Evolutionary conservation across 257 asterid genomes (phyloP), one percentile per base, ranked within the genome.

Genomic region (Nicotiana obtusifolia): DNA sequence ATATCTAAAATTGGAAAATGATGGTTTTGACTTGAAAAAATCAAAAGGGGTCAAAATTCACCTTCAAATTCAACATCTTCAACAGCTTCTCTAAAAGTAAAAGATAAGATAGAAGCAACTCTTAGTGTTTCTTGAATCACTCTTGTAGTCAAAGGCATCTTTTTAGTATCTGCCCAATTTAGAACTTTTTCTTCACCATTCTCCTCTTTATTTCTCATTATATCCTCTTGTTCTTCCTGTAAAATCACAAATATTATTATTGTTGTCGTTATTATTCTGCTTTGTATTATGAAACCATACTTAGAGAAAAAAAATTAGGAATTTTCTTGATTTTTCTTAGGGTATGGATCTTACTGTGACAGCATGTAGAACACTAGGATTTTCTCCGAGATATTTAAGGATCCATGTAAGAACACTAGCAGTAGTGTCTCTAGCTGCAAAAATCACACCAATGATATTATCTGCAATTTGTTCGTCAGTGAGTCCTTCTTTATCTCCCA

Each of bases 41-140:
- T 20, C 5, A 15, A 5, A 64, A 14, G 4, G 16, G 17, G 5
- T 28, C 1, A 35, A 69, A 7, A 22, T 57, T 44, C 7, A 85
- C 90, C 90, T 76, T 88, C 90, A 69, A 88, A 85, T 62, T 86
- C 89, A 44, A 88, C 86, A 84, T 88, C 90, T 84, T 88, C 89
- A 53, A 86, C 90, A 6, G 90, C 90, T 83, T 87, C 90, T 77
- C 90, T 87, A 68, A 87, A 87, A 19, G 90, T 87, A 54, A 88
- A 88, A 10, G 90, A 88, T 82, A 88, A 62, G 17, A 88, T 85
- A 4, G 89, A 85, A 66, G 90, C 90, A 68, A 84, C 87, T 77
- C 90, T 76, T 0, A 88, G 89, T 22, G 89, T 88, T 62, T 88
- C 90, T 82, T 88, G 90, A 82, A 88, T 82, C 20, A 88, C 90